Evolutionary conservation across 192 early-diverging fungal species (phyloP), one percentile per base, ranked within the genome.

Genomic region (Globomyces pollinis-pini): DNA sequence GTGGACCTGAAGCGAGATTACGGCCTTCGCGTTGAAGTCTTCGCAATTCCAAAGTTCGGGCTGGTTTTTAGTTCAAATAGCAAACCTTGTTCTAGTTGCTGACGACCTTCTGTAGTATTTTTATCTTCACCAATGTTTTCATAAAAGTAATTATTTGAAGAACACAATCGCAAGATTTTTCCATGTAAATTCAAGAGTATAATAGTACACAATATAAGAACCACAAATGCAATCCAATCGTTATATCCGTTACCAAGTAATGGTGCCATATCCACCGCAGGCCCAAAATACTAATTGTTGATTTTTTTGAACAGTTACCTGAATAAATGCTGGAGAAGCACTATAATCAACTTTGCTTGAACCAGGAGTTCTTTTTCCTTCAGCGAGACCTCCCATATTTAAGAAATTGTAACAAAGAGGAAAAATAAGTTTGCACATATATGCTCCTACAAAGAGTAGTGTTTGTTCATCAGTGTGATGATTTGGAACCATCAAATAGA

Each of bases 321-420:
- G 58, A 21, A 60, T 60, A 23, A 60, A 60, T 32, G 47, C 58
- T 21, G 58, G 58, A 9, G 43, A 32, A 11, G 1, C 1, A 9
- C 26, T 33, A 53, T 28, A 31, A 24, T 45, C 67, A 26, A 26
- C 4, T 15, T 12, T 15, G 6, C 23, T 47, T 5, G 53, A 85
- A 84, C 18, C 78, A 73, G 7, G 83, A 78, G 32, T 59, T 65
- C 44, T 76, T 71, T 34, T 69, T 68, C 50, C 70, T 23, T 42
- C 30, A 4, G 55, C 41, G 8, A 57, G 23, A n/a, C 64, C 60
- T 15, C 79, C 78, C 63, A 88, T 74, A 38, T 89, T 94, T 23
- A 96, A 74, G 60, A 90, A 96, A 68, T 98, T 98, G 73, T 96
- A 96, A 60, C 91, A 94, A 33, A 98, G 77, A 7, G 95, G 95